Base-by-base conservation (phyloP, 345 rosid species). In the Arabidopsis arenosa region DNA sequence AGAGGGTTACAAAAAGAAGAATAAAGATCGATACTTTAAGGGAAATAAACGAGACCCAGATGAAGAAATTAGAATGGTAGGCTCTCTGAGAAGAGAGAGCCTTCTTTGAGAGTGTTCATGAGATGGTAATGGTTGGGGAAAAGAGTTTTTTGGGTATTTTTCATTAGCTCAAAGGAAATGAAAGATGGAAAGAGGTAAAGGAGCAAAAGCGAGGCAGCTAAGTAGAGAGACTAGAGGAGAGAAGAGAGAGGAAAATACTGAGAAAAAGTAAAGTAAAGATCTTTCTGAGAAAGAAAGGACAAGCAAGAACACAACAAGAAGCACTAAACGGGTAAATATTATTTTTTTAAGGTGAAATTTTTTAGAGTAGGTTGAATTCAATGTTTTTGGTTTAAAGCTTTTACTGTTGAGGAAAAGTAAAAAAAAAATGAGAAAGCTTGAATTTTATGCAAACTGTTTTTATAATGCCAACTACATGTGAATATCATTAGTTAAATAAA, bases 61-160 rank as follows among this genome's bases (percentile, higher is more conserved):
- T 56, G 62, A 10, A 70, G 48, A 70, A 60, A 65, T 40, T 58
- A 75, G 76, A 81, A 26, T 12, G 68, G 81, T 77, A 70, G 75
- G 66, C 80, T 61, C 83, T 79, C 80, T 64, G 59, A 73, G 75
- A 71, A 67, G 75, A 73, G 84, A 82, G 84, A 82, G 76, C 81
- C 80, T 21, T 70, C 74, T 68, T 68, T 68, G 36, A 72, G 56
- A 49, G 18, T 44, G 63, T 75, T 75, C 83, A 80, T 75, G 80
- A 80, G 78, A 47, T 47, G 68, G 77, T 44, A 57, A 39, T 59
- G 32, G 80, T 57, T 30, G 17, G 66, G 36, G 55, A 13, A 26
- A 10, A 67, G 63, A 68, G 63, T 74, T 65, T 64, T 74, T 65
- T 64, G 57, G 14, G 65, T 43, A 68, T 68, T 43, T 76, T 60